Conservation (phyloP, 2,329 filamentous ascomycete genomes). For the Tolypocladium amazonense region DNA sequence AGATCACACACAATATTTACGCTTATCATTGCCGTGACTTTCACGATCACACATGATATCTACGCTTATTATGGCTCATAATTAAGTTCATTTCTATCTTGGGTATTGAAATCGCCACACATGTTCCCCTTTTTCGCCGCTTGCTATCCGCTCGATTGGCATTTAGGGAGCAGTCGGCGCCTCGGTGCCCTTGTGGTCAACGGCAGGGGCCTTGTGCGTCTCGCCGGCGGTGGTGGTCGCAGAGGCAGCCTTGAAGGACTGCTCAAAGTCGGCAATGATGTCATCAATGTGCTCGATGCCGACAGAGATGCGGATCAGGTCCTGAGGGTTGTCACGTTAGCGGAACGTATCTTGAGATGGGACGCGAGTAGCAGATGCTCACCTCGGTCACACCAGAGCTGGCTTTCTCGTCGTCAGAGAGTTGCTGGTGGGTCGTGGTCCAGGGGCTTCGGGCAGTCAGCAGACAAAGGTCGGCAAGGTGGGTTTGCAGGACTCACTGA, state of each 20-base stretch:
- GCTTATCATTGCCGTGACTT: neutral
- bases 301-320: constrained; percentile 89
- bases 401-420: constrained; percentile 69
- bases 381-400: constrained; percentile 74
- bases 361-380: constrained; percentile 7
- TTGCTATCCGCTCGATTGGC: neutral
- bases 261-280: constrained; percentile 90
- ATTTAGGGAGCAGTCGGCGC: constrained; percentile 20
- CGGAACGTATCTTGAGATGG: neutral
- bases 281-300: constrained; percentile 96
- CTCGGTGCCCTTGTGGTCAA: constrained; percentile 24
- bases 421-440: constrained; percentile 90
- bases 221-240: constrained; percentile 28
- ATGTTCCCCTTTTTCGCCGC: neutral
- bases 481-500: constrained; percentile 35
- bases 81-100: neutral
- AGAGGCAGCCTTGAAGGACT: constrained; percentile 61
- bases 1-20: neutral
- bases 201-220: constrained; percentile 11
- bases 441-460: constrained; percentile 47
- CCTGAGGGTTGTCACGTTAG: constrained; percentile 31
- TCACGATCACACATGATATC: no score
- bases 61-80: neutral
- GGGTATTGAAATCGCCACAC: neutral
- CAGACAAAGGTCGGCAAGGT: neutral